Percentiles rank a stretch among this genome's conserved stretches.
These are phyloP conservation scores for Psilocybe tampanensis DNA, from an alignment of 768 basidiomycete species.

Conservation along the genomic window DNA sequence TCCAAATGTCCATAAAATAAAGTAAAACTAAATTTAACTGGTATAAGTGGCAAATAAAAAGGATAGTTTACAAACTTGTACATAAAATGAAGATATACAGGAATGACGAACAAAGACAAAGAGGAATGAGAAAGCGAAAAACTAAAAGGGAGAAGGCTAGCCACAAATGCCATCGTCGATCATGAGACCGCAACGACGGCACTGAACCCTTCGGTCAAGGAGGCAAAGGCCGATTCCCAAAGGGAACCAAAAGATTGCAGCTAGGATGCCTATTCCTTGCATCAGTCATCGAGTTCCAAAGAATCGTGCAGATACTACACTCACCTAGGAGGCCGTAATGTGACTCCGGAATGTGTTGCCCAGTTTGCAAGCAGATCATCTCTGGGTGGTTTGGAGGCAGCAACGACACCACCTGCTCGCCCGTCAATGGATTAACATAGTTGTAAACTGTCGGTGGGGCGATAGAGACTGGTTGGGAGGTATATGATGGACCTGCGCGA, in stretches of 20 bases:
- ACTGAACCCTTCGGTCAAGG: conserved; percentile 71
- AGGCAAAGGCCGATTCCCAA: conserved; percentile 78
- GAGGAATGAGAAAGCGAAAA: not conserved
- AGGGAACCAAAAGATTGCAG: conserved; percentile 87
- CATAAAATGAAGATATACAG: no score
- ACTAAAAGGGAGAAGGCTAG: conserved; percentile 9
- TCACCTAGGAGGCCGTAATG: conserved; percentile 73
- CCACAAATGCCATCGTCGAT: conserved; percentile 48
- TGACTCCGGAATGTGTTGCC: conserved; percentile 63
- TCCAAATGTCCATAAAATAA: no score
- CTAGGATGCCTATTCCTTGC: conserved; percentile 60
- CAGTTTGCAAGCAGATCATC: conserved; percentile 83
- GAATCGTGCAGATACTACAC: conserved; percentile 19
- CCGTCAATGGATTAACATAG: conserved; percentile 65
- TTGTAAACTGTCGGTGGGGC: conserved; percentile 60
- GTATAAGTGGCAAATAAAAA: no score
- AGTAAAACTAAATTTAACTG: no score
- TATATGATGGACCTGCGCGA: conserved; percentile 22
- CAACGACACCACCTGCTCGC: conserved; percentile 59
- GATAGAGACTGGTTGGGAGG: conserved; percentile 33
- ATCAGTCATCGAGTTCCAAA: not conserved
- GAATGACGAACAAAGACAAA: not conserved
- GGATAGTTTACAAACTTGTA: no score
- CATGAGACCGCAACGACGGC: conserved; percentile 49
- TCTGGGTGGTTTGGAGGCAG: conserved; percentile 80